Evolutionary conservation across 345 rosid genomes (phyloP), one percentile per base, ranked within the genome.

Genomic region (Cardamine occulta): DNA sequence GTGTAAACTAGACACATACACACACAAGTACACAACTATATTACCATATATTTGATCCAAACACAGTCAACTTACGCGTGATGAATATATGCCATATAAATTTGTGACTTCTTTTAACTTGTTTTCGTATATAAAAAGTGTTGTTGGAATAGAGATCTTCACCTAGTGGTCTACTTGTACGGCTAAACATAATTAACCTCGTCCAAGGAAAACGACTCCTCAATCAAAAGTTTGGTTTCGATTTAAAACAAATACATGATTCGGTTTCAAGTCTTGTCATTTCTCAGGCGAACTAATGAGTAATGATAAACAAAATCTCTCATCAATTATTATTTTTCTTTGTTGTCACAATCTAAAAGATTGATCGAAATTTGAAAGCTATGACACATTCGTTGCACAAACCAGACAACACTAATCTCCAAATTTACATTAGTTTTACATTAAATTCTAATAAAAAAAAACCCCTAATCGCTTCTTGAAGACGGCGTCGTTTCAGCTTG

Each of bases 401-500:
- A 34, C 6, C 29, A 52, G 39, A 37, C 23, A 40, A 24, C 32
- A 24, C 9, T 19, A 23, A 55, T 66, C 32, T 74, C 53, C 49
- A 23, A 15, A 21, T 74, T 40, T 13, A 65, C 28, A 65, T 13
- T 11, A 63, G 17, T 53, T 21, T 21, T 21, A 21, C 23, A 21
- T 61, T 59, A 37, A 37, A 29, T 3, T 5, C 6, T 5, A 21
- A 13, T 1, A 26, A 26, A 26, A 24, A 63, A 63, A 26, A n/a
- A 37, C 15, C 28, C 10, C 67, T 58, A 52, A 67, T 17, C 35
- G 9, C 5, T 2, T 28, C 8, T 32, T 0, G 11, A 8, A 53
- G 54, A 59, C 68, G 78, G 21, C 64, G 66, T 6, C 61, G 81
- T 21, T 48, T 79, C 83, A 14, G 77, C 59, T 63, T 74, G 81